Percentiles rank a stretch among this genome's conserved stretches.
Evolutionary conservation across 371 early-diverging fungal species (phyloP).

Genomic region (Blyttiomyces sp.): DNA sequence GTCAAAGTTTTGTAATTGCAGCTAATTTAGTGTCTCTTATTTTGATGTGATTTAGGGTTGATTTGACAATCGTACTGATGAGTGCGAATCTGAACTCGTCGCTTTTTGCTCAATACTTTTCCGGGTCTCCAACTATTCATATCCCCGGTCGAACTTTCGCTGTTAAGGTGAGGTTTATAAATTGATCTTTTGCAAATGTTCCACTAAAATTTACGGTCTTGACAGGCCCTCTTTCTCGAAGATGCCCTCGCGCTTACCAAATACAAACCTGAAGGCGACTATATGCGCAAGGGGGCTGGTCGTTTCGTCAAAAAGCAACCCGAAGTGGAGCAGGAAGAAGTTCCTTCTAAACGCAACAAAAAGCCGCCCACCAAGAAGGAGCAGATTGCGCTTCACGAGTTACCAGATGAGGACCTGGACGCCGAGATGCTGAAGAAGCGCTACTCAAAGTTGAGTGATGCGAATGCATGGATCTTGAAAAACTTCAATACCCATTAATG

Average conservation of each 20-base stretch:
- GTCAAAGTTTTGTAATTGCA: too few species aligned
- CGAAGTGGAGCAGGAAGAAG: background rate
- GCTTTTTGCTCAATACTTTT: constrained; percentile 35
- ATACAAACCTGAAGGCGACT: constrained; percentile 29
- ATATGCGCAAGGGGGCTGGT: constrained; percentile 1
- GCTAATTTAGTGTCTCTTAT: background rate
- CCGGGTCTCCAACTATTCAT: constrained; percentile 42
- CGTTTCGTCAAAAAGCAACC: constrained; percentile 1
- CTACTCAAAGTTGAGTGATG: constrained; percentile 24
- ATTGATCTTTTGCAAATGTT: background rate
- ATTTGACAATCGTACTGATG: constrained; percentile 38
- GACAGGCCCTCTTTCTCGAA: constrained; percentile 30
- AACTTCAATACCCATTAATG: constrained; percentile 46
- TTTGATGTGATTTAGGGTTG: constrained; percentile 5
- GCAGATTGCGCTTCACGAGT: background rate
- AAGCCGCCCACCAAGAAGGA: background rate
- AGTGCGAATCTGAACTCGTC: constrained; percentile 40
- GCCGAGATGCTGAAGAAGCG: constrained; percentile 16
- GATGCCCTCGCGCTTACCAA: constrained; percentile 31
- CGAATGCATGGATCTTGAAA: constrained; percentile 35
- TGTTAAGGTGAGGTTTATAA: constrained; percentile 46
- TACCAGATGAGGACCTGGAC: constrained; percentile 30
- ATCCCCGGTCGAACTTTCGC: constrained; percentile 83
- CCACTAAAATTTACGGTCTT: background rate
- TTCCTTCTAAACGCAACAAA: background rate